phyloP scores from a whole-genome alignment of 2,329 filamentous ascomycete species.

The Aspergillus melleus region DNA sequence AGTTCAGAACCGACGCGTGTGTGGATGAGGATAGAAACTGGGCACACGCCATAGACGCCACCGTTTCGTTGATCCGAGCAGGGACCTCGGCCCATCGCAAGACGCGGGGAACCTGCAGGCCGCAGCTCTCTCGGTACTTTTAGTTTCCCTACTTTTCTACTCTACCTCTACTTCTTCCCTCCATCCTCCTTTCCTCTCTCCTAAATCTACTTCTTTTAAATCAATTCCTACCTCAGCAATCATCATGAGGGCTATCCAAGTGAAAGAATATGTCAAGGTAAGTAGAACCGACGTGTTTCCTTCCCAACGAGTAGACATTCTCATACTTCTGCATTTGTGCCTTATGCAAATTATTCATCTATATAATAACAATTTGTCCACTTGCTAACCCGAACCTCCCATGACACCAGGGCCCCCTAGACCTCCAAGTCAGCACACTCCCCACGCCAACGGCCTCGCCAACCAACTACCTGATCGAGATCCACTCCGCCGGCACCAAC shows the following conservation, averaged over 20 bases:
- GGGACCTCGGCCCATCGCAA: slow-evolving; percentile 15
- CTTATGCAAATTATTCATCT: background rate
- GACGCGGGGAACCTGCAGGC: slow-evolving; percentile 8
- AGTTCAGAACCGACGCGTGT: background rate
- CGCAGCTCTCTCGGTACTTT: background rate
- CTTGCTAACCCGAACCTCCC: background rate
- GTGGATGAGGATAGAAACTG: background rate
- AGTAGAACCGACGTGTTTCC: background rate
- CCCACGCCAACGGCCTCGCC: slow-evolving; percentile 70
- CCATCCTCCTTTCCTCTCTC: background rate
- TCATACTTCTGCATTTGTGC: background rate
- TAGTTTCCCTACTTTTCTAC: background rate
- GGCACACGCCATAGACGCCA: background rate
- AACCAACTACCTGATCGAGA: slow-evolving; percentile 80
- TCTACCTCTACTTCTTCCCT: background rate
- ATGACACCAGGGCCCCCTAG: slow-evolving; percentile 65
- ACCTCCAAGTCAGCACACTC: slow-evolving; percentile 73
- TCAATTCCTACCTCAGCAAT: background rate
- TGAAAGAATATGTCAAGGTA: slow-evolving; percentile 74
- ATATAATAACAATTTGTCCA: background rate
- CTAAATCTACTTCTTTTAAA: background rate
- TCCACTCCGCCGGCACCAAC: slow-evolving; percentile 86
- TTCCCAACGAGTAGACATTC: background rate
- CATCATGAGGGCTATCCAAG: slow-evolving; percentile 73
- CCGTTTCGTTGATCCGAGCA: slow-evolving; percentile 14